These are phyloP conservation scores for Coemansia sp. DNA, from an alignment of 192 early-diverging fungal species.

Conservation along the genomic window DNA sequence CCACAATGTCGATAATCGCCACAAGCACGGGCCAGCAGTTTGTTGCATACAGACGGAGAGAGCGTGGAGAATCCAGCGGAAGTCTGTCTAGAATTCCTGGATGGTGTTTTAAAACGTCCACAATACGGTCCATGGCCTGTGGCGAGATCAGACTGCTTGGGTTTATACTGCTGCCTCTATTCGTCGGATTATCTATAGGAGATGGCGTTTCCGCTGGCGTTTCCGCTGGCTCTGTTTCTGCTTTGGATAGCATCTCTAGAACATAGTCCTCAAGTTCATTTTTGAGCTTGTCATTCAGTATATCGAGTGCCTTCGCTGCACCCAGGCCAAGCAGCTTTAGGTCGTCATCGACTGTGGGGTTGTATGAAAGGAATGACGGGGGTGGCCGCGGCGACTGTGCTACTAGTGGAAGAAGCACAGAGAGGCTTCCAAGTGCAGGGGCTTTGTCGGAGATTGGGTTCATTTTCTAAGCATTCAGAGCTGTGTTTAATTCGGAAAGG, in stretches of 20 bases:
- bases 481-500: background rate
- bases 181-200: background rate
- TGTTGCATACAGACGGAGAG: slow-evolving; percentile 25
- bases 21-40: slow-evolving; percentile 26
- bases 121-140: slow-evolving; percentile 10
- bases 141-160: slow-evolving; percentile 6
- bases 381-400: slow-evolving; percentile 19
- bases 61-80: slow-evolving; percentile 11
- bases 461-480: background rate
- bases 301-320: slow-evolving; percentile 10
- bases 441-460: background rate
- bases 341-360: slow-evolving; percentile 4
- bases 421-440: slow-evolving; percentile 3
- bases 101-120: slow-evolving; percentile 11
- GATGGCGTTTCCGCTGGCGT: slow-evolving; percentile 4
- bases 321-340: slow-evolving; percentile 19
- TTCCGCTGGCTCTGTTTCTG: slow-evolving; percentile 2
- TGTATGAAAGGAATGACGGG: slow-evolving; percentile 7
- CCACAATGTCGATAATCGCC: slow-evolving; percentile 11
- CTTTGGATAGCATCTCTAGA: slow-evolving; percentile 23
- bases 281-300: slow-evolving; percentile 8
- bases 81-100: slow-evolving; percentile 19
- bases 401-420: background rate
- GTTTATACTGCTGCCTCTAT: background rate
- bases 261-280: slow-evolving; percentile 16